Conservation (phyloP, 176 grass and related monocot genomes). For the Stipa capillata region DNA sequence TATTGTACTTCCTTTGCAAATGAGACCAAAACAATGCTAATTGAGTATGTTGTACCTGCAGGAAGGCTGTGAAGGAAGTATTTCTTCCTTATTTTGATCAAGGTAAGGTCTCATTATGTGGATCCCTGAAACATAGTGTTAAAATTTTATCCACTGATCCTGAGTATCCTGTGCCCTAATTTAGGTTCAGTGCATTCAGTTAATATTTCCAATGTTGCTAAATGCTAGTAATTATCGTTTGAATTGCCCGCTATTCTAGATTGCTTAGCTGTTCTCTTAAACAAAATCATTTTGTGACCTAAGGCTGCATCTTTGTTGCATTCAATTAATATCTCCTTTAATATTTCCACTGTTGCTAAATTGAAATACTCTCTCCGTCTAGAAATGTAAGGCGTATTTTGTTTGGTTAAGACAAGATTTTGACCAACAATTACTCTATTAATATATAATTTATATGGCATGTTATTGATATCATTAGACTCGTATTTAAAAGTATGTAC, state of each 20-base stretch:
- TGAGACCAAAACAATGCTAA: neutral
- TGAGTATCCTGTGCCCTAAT: neutral
- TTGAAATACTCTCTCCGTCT: no score
- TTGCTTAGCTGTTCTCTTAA: no score
- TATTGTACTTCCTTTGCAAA: no score
- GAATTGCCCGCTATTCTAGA: neutral
- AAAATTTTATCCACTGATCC: neutral
- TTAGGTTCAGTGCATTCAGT: neutral
- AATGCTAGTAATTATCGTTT: neutral
- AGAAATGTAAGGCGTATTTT: no score
- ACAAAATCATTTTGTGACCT: neutral
- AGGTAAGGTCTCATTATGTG: slow-evolving; percentile 32
- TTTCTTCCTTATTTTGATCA: slow-evolving; percentile 77
- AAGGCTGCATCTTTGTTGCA: neutral
- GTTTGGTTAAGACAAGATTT: no score
- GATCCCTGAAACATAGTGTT: neutral
- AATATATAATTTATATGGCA: no score
- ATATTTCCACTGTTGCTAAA: no score
- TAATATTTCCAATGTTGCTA: neutral
- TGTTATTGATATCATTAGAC: no score
- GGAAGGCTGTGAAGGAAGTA: slow-evolving; percentile 63
- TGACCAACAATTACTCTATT: no score
- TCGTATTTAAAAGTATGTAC: no score
- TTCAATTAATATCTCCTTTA: no score
- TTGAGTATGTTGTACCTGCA: slow-evolving; percentile 32